Base-by-base conservation (phyloP, 257 asterid genomes). In the Paulownia fortunei region DNA sequence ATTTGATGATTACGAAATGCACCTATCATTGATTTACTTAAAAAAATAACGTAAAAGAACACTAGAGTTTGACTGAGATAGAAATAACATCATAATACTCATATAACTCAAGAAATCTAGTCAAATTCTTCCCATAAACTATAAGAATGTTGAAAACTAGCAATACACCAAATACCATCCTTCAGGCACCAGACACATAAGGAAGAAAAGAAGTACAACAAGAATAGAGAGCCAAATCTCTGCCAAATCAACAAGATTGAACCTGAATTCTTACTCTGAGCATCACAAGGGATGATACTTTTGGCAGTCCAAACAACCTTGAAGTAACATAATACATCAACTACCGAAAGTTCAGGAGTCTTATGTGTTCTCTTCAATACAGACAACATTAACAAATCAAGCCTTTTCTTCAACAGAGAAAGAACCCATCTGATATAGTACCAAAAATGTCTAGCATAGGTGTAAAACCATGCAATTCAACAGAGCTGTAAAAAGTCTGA, bases 221-320 rank as follows among this genome's bases (percentile, higher is more conserved):
- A 15, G 27, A 27, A 30, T 23, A 69, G 18, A 47, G 36, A 23
- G 21, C 13, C 26, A 46, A 0, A 13, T 46, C 55, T 21, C 9
- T n/a, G 67, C 59, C 19, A 60, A 15, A 15, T 36, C 30, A 51
- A 60, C 62, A 42, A 26, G 56, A 68, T 24, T n/a, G 68, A 18
- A 74, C 49, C 77, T 19, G 46, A 44, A 41, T n/a, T 52, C 41
- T 54, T 61, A 72, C 27, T 44, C 44, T 19, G 2, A 68, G 67
- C 39, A 39, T 55, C 79, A 32, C 32, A 37, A 73, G 24, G 42
- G 24, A 26, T 68, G 42, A 79, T 30, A 55, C 55, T 49, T 19
- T 24, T 58, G 67, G 76, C 75, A 54, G 54, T 52, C 18, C 10
- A 27, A 51, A 23, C 16, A 54, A 68, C 26, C 21, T 47, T 47